Evolutionary conservation across 805 yeast species (phyloP), one percentile per base, ranked within the genome.

Genomic region (Cyberlindnera mississippiensis): DNA sequence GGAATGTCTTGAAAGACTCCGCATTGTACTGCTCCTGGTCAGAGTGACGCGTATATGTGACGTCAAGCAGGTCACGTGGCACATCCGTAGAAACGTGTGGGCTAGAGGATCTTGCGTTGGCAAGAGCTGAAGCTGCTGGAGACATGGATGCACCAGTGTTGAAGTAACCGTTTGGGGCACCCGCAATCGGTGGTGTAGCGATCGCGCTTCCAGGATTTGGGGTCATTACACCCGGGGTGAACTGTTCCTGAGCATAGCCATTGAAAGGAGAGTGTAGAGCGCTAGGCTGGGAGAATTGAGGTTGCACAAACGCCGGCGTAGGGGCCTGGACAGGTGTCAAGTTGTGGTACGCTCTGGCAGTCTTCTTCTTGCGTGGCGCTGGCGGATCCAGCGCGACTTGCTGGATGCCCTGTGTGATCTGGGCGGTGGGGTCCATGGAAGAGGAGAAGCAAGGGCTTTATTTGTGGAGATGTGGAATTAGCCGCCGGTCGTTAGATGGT

Each of bases 1-100:
- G 79, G 53, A 85, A 80, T 1, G 96, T 84, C 37, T 73, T 71
- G 62, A 86, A 90, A 1, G 76, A 60, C 34, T 61, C 62, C n/a
- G 24, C 2, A 22, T 28, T 38, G 49, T 44, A 56, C 40, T 57
- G 60, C 12, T 43, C 37, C 32, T 51, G 53, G 10, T 48, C 37
- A 1, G 17, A 13, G 20, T 42, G 37, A 39, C 61, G 56, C 10
- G 35, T 41, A 15, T 18, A 10, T 13, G 29, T 27, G 14, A 27
- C 29, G 6, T 27, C 29, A 10, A 27, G 29, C 14, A 13, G 12
- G 29, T 13, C 29, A 27, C 24, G 24, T 20, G 24, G 8, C 24
- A 8, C 29, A 27, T n/a, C 14, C 7, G 13, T 11, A 27, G 29
- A 27, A 24, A 11, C 27, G 10, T 24, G 27, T 27, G 29, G 12